These are phyloP conservation scores for Suillus spraguei DNA, from an alignment of 768 basidiomycete species.

Conservation along the genomic window DNA sequence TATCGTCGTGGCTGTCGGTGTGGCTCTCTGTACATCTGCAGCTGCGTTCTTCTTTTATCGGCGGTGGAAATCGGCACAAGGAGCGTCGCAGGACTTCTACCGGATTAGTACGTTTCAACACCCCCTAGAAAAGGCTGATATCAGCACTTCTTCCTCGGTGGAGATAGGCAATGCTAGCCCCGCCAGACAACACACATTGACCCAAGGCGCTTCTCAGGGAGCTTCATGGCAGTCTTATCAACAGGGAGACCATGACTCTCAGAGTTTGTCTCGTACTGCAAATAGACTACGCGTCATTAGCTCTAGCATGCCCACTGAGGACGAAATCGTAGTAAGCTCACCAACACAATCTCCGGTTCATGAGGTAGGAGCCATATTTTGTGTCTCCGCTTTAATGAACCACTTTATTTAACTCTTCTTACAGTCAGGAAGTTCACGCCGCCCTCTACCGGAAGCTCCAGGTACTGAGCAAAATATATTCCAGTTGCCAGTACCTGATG, in stretches of 20 bases:
- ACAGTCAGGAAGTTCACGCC: slow-evolving; percentile 14
- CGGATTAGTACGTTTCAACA: slow-evolving; percentile 15
- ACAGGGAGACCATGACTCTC: slow-evolving; percentile 5
- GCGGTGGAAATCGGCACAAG: slow-evolving; percentile 29
- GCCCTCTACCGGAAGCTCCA: slow-evolving; percentile 29
- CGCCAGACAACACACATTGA: slow-evolving; percentile 12
- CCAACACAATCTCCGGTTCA: slow-evolving; percentile 13
- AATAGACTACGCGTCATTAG: neutral
- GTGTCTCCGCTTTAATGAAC: neutral
- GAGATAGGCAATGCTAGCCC: slow-evolving; percentile 20
- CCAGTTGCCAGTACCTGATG: slow-evolving; percentile 4
- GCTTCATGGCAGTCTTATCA: slow-evolving; percentile 16
- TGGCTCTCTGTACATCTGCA: slow-evolving; percentile 17
- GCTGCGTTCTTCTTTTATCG: slow-evolving; percentile 29
- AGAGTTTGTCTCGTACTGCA: slow-evolving; percentile 4
- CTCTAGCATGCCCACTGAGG: slow-evolving; percentile 12
- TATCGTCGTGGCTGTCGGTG: slow-evolving; percentile 19
- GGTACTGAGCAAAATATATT: slow-evolving; percentile 14
- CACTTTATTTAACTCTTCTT: neutral
- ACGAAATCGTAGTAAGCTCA: slow-evolving; percentile 9
- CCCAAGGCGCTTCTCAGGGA: slow-evolving; percentile 8
- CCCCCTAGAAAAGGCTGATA: neutral
- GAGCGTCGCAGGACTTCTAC: slow-evolving; percentile 18
- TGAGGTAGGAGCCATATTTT: slow-evolving; percentile 17
- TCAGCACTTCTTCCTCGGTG: slow-evolving; percentile 24